phyloP scores from a whole-genome alignment of 2,329 filamentous ascomycete genomes.

The Cryphonectria parasitica region DNA sequence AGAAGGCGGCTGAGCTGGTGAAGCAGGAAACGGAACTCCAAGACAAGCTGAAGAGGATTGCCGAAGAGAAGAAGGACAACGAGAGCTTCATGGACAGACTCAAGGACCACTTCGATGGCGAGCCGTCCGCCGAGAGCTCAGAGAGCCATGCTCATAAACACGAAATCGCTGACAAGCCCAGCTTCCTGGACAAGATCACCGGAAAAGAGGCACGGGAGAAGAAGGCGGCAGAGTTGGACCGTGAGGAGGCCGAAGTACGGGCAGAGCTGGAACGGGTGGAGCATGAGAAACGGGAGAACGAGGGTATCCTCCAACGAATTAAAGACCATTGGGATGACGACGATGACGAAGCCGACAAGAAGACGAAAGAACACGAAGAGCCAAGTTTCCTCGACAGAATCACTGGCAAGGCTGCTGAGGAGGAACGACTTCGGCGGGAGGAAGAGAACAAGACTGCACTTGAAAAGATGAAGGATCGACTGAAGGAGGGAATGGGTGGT shows the following conservation, averaged over 20 bases:
- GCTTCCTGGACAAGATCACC: conserved; percentile 26
- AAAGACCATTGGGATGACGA: conserved; percentile 17
- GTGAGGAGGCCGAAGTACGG: conserved; percentile 20
- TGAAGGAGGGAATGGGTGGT: conserved; percentile 74
- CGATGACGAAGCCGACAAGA: conserved; percentile 2
- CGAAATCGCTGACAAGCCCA: conserved; percentile 9
- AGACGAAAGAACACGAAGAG: conserved; percentile 7
- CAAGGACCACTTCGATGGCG: conserved; percentile 16
- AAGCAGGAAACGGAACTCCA: conserved; percentile 18
- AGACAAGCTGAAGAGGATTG: conserved; percentile 15
- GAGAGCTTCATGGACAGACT: conserved; percentile 23
- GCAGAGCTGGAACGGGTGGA: conserved; percentile 18
- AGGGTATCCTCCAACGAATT: conserved; percentile 22
- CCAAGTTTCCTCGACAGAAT: conserved; percentile 24
- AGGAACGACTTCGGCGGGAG: conserved; percentile 23
- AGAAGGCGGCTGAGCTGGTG: conserved; percentile 19
- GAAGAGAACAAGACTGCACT: conserved; percentile 23
- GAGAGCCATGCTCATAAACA: conserved; percentile 3
- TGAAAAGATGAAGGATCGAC: conserved; percentile 53
- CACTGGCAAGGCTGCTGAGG: conserved; percentile 25
- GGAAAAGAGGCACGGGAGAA: conserved; percentile 14
- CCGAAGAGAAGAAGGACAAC: conserved; percentile 26
- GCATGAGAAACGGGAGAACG: conserved; percentile 26
- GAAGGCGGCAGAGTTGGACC: conserved; percentile 17
- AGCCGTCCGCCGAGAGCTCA: conserved; percentile 3